A percentile compares a stretch with the other conserved stretches of the same genome.
Conservation (phyloP, 139 green algal species). For the Chlamydomonas applanata region DNA sequence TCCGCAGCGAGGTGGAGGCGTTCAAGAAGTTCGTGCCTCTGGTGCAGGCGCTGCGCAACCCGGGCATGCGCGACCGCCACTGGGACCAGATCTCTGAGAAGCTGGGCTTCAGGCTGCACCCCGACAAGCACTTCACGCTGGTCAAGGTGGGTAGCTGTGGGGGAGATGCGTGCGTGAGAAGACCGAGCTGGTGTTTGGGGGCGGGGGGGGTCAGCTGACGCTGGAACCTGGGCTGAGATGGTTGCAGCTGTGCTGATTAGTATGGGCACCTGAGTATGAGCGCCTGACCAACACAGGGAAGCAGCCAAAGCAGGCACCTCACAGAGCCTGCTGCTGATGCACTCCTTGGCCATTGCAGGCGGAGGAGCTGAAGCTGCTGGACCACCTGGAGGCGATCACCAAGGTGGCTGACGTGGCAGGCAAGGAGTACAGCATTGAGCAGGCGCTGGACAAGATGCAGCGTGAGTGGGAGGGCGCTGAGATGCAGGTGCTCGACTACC, state of each 20-base stretch:
- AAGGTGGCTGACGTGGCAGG: slow-evolving; percentile 65
- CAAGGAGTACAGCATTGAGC: slow-evolving; percentile 82
- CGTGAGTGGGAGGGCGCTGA: slow-evolving; percentile 69
- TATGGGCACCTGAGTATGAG: too few species aligned
- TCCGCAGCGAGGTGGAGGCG: slow-evolving; percentile 61
- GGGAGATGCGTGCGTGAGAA: too few species aligned
- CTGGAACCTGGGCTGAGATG: too few species aligned
- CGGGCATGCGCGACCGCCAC: slow-evolving; percentile 76
- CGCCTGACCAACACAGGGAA: too few species aligned
- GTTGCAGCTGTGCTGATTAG: too few species aligned
- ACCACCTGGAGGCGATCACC: slow-evolving; percentile 59
- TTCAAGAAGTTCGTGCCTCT: slow-evolving; percentile 77
- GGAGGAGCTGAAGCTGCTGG: slow-evolving; percentile 56
- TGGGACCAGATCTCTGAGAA: slow-evolving; percentile 60
- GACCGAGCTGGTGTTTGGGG: too few species aligned
- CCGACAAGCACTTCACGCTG: slow-evolving; percentile 44
- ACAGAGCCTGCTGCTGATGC: too few species aligned
- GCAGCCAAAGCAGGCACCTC: too few species aligned
- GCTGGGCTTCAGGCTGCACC: slow-evolving; percentile 49
- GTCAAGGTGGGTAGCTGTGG: background rate
- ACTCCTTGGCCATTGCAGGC: slow-evolving; percentile 30
- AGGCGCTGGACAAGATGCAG: slow-evolving; percentile 78
- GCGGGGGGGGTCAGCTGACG: too few species aligned
- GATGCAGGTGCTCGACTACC: slow-evolving; percentile 71
- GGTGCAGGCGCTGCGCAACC: slow-evolving; percentile 65